Conservation (phyloP, 1,284 basidiomycete genomes). For the Hemileccinum hortonii region DNA sequence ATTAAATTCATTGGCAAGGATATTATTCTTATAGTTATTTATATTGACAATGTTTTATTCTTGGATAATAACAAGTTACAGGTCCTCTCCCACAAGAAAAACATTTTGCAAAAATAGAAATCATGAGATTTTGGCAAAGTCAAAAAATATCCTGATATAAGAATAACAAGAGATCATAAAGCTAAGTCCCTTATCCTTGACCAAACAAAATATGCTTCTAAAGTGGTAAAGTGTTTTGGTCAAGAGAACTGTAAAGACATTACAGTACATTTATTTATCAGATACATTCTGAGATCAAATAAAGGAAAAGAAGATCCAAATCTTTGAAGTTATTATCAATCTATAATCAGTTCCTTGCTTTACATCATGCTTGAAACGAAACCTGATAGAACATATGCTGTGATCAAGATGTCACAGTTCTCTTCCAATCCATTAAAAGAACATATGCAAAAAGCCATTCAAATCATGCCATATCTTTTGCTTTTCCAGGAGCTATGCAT, state of each 20-base stretch:
- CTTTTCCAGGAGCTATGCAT: no score
- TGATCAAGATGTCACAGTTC: constrained; percentile 1
- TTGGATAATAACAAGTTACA: no score
- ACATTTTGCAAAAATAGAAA: not conserved
- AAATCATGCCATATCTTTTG: no score
- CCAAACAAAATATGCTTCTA: not conserved
- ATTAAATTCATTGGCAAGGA: not conserved
- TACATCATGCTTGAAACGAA: constrained; percentile 1
- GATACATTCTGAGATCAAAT: not conserved
- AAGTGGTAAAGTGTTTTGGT: not conserved
- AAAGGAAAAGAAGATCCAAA: not conserved
- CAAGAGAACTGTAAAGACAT: not conserved
- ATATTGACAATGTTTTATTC: not conserved
- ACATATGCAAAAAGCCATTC: not conserved
- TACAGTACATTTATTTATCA: not conserved
- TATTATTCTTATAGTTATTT: not conserved
- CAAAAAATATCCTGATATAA: not conserved
- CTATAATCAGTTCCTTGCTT: not conserved
- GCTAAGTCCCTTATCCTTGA: not conserved
- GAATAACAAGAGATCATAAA: not conserved
- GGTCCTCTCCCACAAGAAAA: not conserved
- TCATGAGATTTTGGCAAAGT: not conserved
- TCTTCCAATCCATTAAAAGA: not conserved
- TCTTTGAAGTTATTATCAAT: not conserved
- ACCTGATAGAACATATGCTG: not conserved